Evolutionary conservation across 2,329 filamentous ascomycete genomes (phyloP).

Genomic region (Nothopassalora personata): DNA sequence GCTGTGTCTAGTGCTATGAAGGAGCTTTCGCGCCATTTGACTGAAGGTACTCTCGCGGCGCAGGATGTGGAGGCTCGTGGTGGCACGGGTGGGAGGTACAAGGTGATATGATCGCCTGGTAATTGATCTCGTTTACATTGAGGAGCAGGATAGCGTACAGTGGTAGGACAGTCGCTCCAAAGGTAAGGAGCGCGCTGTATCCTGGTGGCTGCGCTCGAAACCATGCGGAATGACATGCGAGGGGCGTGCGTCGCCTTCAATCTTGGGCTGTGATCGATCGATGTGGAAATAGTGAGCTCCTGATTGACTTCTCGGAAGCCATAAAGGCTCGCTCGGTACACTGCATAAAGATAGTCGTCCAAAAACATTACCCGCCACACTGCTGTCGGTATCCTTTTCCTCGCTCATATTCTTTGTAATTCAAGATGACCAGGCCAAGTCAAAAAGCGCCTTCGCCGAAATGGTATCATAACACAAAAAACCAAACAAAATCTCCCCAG

Average conservation of each 20-base stretch:
- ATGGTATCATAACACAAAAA: background rate
- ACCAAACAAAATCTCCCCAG: background rate
- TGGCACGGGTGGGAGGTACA: slow-evolving; percentile 71
- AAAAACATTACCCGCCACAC: background rate
- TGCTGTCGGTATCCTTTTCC: background rate
- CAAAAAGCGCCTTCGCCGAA: background rate
- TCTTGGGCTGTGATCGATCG: background rate
- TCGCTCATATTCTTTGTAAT: background rate
- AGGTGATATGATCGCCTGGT: slow-evolving; percentile 58
- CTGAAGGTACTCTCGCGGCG: slow-evolving; percentile 84
- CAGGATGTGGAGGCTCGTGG: slow-evolving; percentile 78
- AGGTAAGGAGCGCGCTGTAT: background rate
- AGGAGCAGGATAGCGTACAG: background rate
- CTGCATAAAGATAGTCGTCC: background rate
- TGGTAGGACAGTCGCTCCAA: background rate
- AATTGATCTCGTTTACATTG: background rate
- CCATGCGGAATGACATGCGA: no score
- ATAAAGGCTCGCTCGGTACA: background rate
- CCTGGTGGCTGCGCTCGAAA: no score
- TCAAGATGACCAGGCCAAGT: no score
- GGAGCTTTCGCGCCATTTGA: slow-evolving; percentile 80
- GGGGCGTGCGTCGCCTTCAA: background rate
- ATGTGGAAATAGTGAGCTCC: background rate
- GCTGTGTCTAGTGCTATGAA: slow-evolving; percentile 85
- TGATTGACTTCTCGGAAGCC: background rate